phyloP scores from a whole-genome alignment of 2,329 filamentous ascomycete species.

The Fusarium pseudograminearum region DNA sequence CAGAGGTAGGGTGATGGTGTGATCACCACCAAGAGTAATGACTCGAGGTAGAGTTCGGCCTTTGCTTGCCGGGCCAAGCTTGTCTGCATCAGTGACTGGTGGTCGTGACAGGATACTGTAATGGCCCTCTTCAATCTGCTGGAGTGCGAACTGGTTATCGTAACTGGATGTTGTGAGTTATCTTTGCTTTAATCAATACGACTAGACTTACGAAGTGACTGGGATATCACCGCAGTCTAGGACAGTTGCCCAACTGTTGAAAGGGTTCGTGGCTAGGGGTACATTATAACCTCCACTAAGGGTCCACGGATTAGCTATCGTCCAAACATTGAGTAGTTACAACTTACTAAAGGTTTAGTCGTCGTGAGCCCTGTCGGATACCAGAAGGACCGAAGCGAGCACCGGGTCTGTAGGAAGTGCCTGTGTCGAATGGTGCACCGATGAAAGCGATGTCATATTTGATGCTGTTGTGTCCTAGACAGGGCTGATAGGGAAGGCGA shows the following conservation, averaged over 20 bases:
- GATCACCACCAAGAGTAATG: constrained; percentile 79
- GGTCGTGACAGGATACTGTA: constrained; percentile 77
- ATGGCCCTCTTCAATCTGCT: constrained; percentile 89
- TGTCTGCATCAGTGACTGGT: constrained; percentile 75
- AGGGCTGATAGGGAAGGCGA: constrained; percentile 80
- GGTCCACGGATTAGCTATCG: background rate
- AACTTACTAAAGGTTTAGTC: constrained; percentile 87
- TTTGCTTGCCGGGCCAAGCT: constrained; percentile 75
- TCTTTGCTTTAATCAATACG: rapidly evolving
- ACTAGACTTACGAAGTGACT: constrained; percentile 76
- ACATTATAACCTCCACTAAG: constrained; percentile 88
- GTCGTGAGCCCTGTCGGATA: constrained; percentile 86
- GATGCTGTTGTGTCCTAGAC: constrained; percentile 75
- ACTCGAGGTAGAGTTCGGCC: constrained; percentile 83
- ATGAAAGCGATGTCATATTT: constrained; percentile 89
- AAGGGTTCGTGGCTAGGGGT: constrained; percentile 81
- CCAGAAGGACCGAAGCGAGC: constrained; percentile 87
- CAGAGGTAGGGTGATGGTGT: constrained; percentile 71
- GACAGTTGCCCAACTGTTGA: constrained; percentile 82
- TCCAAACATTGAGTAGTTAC: background rate
- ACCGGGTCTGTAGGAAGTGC: constrained; percentile 85
- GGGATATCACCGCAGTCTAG: constrained; percentile 88
- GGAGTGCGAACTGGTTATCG: constrained; percentile 83
- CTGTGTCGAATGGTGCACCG: constrained; percentile 86
- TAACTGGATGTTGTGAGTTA: constrained; percentile 63